phyloP scores from a whole-genome alignment of 1,139 yeast genomes.

The Candida dubliniensis region DNA sequence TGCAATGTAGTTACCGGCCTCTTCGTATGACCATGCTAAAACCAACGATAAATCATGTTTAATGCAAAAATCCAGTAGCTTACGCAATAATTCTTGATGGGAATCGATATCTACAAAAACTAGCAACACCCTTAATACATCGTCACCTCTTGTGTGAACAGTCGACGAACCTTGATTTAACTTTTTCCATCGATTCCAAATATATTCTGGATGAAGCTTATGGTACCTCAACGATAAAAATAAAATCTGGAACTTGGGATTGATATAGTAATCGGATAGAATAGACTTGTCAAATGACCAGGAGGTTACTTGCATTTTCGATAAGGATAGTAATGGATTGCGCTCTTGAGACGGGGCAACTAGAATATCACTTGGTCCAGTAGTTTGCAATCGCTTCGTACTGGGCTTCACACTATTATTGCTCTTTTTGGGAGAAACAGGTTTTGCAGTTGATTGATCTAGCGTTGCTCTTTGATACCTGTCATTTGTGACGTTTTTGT shows the following conservation, averaged over 20 bases:
- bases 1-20: constrained; percentile 78
- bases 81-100: constrained; percentile 66
- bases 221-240: constrained; percentile 81
- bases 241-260: constrained; percentile 63
- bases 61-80: constrained; percentile 68
- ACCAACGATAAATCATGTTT: constrained; percentile 70
- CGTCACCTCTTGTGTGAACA: constrained; percentile 47
- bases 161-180: constrained; percentile 31
- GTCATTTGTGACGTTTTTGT: constrained; percentile 1
- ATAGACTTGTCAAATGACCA: constrained; percentile 39
- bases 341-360: constrained; percentile 42
- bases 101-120: constrained; percentile 79
- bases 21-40: constrained; percentile 80
- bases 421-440: constrained; percentile 8
- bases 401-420: constrained; percentile 5
- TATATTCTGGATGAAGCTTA: constrained; percentile 83
- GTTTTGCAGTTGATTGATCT: constrained; percentile 12
- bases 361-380: constrained; percentile 26
- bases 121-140: constrained; percentile 60
- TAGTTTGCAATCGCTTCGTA: constrained; percentile 12
- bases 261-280: constrained; percentile 65
- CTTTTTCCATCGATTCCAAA: constrained; percentile 66
- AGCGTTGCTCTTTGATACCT: constrained; percentile 10
- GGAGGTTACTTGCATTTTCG: constrained; percentile 38
- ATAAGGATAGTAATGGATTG: constrained; percentile 41